Evolutionary conservation across 2,329 filamentous ascomycete species (phyloP).

Genomic region (Pseudocercospora cruenta): DNA sequence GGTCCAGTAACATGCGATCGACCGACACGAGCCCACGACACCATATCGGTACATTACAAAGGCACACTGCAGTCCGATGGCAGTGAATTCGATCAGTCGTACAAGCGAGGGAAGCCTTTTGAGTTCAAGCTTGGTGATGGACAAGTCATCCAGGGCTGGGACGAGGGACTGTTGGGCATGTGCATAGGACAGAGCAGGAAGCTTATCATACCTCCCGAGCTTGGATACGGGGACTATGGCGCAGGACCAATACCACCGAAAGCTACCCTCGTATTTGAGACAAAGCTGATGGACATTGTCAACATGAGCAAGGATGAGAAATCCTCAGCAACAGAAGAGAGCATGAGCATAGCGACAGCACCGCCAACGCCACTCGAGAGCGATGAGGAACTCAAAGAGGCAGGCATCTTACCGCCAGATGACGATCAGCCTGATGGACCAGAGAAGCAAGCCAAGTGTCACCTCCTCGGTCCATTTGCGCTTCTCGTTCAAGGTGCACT

Average conservation of each 20-base stretch:
- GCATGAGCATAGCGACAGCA: constrained; percentile 32
- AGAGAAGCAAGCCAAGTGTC: constrained; percentile 70
- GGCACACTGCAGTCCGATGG: constrained; percentile 62
- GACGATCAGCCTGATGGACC: constrained; percentile 24
- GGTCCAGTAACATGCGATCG: constrained; percentile 47
- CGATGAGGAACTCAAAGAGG: constrained; percentile 11
- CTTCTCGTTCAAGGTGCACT: constrained; percentile 86
- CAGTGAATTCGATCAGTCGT: constrained; percentile 80
- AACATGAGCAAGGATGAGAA: constrained; percentile 4
- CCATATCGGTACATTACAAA: constrained; percentile 53
- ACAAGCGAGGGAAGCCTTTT: constrained; percentile 76
- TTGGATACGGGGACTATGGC: constrained; percentile 76
- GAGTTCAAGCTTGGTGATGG: constrained; percentile 77
- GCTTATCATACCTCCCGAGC: constrained; percentile 83
- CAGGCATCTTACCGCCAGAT: constrained; percentile 17
- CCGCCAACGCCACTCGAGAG: constrained; percentile 24
- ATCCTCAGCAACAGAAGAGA: constrained; percentile 20
- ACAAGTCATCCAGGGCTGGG: constrained; percentile 93
- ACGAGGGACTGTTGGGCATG: constrained; percentile 87
- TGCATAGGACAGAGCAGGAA: constrained; percentile 91
- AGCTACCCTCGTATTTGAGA: constrained; percentile 87
- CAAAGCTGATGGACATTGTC: constrained; percentile 81
- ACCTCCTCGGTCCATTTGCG: constrained; percentile 86
- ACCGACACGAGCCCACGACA: constrained; percentile 52
- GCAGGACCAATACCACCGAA: constrained; percentile 72